These are phyloP conservation scores for Exobasidium cylindrosporum DNA, from an alignment of 1,284 basidiomycete species.

Conservation along the genomic window DNA sequence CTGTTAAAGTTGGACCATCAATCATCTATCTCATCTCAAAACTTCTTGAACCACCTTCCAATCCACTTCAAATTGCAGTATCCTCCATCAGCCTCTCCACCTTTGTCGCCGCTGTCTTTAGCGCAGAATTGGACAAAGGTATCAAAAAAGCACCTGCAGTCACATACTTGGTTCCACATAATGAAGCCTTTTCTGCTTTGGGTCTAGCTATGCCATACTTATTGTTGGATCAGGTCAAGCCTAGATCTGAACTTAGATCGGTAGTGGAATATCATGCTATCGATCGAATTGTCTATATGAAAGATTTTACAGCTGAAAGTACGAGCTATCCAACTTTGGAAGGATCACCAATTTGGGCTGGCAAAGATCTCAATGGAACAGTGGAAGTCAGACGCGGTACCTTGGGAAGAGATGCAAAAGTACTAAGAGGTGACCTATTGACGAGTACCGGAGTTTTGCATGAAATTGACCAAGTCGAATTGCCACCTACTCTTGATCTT, in stretches of 20 bases:
- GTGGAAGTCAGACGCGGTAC: constrained; percentile 24
- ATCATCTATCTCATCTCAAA: constrained; percentile 86
- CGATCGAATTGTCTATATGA: constrained; percentile 71
- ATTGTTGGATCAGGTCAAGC: constrained; percentile 57
- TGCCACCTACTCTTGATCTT: constrained; percentile 82
- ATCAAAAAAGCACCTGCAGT: constrained; percentile 63
- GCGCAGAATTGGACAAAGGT: constrained; percentile 34
- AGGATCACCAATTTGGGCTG: constrained; percentile 54
- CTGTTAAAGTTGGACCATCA: constrained; percentile 68
- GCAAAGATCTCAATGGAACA: constrained; percentile 24
- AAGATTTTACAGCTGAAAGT: constrained; percentile 59
- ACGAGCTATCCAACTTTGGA: constrained; percentile 53
- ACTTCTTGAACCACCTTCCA: constrained; percentile 75
- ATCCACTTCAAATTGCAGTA: constrained; percentile 76
- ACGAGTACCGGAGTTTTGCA: constrained; percentile 90
- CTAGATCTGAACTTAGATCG: constrained; percentile 58
- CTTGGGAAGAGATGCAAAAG: constrained; percentile 16
- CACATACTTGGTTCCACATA: constrained; percentile 82
- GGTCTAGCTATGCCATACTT: constrained; percentile 87
- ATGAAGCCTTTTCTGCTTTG: constrained; percentile 78
- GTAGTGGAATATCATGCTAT: constrained; percentile 83
- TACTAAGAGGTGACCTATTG: constrained; percentile 63
- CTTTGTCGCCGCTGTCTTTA: constrained; percentile 71
- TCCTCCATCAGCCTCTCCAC: constrained; percentile 65
- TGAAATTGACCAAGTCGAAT: constrained; percentile 75